Conservation (phyloP, 495 filamentous ascomycete species). For the Penicillium salamii region DNA sequence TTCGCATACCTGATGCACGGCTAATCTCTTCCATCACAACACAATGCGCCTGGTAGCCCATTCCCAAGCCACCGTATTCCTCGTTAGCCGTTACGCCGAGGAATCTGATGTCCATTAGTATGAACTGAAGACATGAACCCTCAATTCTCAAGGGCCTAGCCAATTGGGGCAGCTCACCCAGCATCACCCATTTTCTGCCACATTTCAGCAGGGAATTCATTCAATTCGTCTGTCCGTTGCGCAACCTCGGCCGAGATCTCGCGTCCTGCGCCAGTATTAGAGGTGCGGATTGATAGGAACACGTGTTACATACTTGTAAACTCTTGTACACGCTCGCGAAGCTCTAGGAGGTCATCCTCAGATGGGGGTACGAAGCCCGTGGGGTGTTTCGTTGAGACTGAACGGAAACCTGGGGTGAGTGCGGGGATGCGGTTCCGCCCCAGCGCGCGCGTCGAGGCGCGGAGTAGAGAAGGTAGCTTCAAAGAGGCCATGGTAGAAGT, state of each 20-base stretch:
- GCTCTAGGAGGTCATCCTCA: constrained; percentile 71
- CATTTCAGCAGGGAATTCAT: constrained; percentile 88
- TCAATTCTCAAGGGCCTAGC: not conserved
- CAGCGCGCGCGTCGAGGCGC: constrained; percentile 28
- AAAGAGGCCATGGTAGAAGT: constrained; percentile 31
- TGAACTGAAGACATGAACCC: not conserved
- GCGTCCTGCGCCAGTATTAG: constrained; percentile 32
- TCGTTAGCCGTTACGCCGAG: constrained; percentile 94
- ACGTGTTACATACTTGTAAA: constrained; percentile 60
- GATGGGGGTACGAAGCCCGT: constrained; percentile 75
- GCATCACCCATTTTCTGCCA: constrained; percentile 92
- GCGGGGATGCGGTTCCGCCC: constrained; percentile 29
- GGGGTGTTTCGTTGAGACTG: constrained; percentile 74
- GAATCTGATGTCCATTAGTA: constrained; percentile 48
- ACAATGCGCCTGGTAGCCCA: constrained; percentile 98
- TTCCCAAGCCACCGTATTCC: constrained; percentile 81
- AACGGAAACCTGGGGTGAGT: constrained; percentile 35
- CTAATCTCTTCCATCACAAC: constrained; percentile 91
- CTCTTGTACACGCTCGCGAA: constrained; percentile 88
- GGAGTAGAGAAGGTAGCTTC: constrained; percentile 29
- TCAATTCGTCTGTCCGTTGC: constrained; percentile 72
- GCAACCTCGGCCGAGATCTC: constrained; percentile 81
- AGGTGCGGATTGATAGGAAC: not conserved
- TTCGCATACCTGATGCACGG: constrained; percentile 54
- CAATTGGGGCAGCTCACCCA: constrained; percentile 39